A percentile compares a stretch with the other conserved stretches of the same genome.
phyloP scores from a whole-genome alignment of 2,329 filamentous ascomycete species.

The Neopestalotiopsis sp. region DNA sequence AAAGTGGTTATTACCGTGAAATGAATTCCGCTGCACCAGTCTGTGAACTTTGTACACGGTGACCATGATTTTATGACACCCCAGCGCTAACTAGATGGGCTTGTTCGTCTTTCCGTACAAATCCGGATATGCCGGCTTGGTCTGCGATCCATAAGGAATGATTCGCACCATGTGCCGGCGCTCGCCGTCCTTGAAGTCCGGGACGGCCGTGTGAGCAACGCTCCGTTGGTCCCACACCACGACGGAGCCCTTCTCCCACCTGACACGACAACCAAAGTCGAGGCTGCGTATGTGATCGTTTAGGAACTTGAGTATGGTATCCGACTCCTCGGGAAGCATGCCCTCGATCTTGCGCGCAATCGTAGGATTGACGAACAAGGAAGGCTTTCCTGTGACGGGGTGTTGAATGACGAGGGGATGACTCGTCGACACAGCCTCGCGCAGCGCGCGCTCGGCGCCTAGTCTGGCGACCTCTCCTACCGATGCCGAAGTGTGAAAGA shows the following conservation, averaged over 20 bases:
- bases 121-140: constrained; percentile 20
- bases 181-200: constrained; percentile 35
- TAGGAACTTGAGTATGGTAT: constrained; percentile 31
- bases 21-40: too few species aligned
- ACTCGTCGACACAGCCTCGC: constrained; percentile 34
- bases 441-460: constrained; percentile 31
- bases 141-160: constrained; percentile 33
- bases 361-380: constrained; percentile 35
- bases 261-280: constrained; percentile 35
- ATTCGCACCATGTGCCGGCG: constrained; percentile 37
- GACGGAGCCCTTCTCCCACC: constrained; percentile 35
- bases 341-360: constrained; percentile 35
- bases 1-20: too few species aligned
- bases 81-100: too few species aligned
- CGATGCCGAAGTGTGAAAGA: constrained; percentile 31
- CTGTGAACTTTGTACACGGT: too few species aligned
- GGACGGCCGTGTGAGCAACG: constrained; percentile 33
- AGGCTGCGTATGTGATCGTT: constrained; percentile 36
- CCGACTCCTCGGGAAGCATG: constrained; percentile 36
- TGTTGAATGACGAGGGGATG: constrained; percentile 36
- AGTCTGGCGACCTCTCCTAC: constrained; percentile 35
- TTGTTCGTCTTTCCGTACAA: constrained; percentile 2
- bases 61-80: too few species aligned
- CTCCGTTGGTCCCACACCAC: constrained; percentile 37
- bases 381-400: constrained; percentile 32